Evolutionary conservation across 2,329 filamentous ascomycete genomes (phyloP), one percentile per base, ranked within the genome.

Genomic region (Sporothrix pseudoabietina): DNA sequence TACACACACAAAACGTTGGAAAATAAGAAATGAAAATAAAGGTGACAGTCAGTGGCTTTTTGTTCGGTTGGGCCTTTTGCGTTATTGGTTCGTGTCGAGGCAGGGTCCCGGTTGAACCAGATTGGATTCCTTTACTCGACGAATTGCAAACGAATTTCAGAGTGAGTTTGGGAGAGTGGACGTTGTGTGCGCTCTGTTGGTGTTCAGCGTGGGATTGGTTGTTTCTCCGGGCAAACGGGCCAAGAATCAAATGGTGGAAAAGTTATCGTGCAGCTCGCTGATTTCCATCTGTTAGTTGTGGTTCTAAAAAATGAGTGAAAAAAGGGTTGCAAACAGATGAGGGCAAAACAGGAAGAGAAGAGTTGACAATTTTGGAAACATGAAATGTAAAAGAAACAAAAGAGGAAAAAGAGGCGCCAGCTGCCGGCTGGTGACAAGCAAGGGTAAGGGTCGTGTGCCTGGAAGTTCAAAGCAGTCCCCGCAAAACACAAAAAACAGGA

Each of bases 51-150:
- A 0, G 61, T 35, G 30, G 71, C 61, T 35, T 30, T 26, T 26
- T 16, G n/a, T 32, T 30, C 49, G 30, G 44, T 35, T 35, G 35
- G 35, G 35, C 35, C 35, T 22, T 7, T 16, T 57, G 35, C n/a
- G 54, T 68, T 57, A 72, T 72, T 72, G 71, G 61, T 26, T 54
- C 44, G 22, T 8, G 41, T 61, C 16, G 10, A 71, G 59, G 59
- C 54, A 47, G 55, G 44, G 19, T 22, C 26, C 70, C 47, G 57
- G 9, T 44, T 59, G 35, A 14, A 71, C 32, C n/a, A 16, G 4
- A 30, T 41, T 10, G 44, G n/a, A 22, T n/a, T 26, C 4, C 19
- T 54, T 54, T 55, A 47, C 32, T 55, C 59, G 41, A 22, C 1
- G 10, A 26, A 47, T 16, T 30, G 44, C 41, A 63, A 61, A 65